phyloP scores from a whole-genome alignment of 768 basidiomycete species.

The Strobilomyces echinocephalus region DNA sequence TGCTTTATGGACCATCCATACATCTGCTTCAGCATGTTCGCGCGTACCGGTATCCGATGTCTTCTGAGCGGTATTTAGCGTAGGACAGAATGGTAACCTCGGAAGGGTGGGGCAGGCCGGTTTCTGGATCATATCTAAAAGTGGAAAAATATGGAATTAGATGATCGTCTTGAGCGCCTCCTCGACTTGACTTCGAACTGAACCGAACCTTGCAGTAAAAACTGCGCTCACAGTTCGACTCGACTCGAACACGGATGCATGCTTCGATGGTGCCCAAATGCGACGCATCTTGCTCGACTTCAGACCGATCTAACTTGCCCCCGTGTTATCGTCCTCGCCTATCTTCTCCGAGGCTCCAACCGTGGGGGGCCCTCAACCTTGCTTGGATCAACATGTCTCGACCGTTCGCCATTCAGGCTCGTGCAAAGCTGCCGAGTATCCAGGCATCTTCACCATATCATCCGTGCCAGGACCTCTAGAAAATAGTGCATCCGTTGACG shows the following conservation, averaged over 20 bases:
- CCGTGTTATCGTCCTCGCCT: not conserved
- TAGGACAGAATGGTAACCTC: conserved; percentile 62
- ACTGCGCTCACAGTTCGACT: too few species aligned
- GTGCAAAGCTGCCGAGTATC: not conserved
- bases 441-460: not conserved
- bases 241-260: too few species aligned
- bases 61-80: conserved; percentile 70
- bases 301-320: not conserved
- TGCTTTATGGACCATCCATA: conserved; percentile 73
- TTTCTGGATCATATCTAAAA: conserved; percentile 43
- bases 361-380: not conserved
- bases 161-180: too few species aligned
- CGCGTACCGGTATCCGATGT: conserved; percentile 85
- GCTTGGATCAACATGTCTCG: not conserved
- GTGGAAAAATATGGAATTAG: too few species aligned
- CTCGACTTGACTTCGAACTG: not conserved
- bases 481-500: not conserved
- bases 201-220: not conserved
- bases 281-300: not conserved
- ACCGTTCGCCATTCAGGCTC: not conserved
- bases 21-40: conserved; percentile 82
- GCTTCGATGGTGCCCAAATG: not conserved
- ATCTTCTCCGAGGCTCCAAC: not conserved
- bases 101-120: conserved; percentile 63
- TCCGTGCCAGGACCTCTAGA: conserved; percentile 1